Evolutionary conservation across 805 yeast species (phyloP), one percentile per base, ranked within the genome.

Genomic region (Saccharomyces paradoxus): DNA sequence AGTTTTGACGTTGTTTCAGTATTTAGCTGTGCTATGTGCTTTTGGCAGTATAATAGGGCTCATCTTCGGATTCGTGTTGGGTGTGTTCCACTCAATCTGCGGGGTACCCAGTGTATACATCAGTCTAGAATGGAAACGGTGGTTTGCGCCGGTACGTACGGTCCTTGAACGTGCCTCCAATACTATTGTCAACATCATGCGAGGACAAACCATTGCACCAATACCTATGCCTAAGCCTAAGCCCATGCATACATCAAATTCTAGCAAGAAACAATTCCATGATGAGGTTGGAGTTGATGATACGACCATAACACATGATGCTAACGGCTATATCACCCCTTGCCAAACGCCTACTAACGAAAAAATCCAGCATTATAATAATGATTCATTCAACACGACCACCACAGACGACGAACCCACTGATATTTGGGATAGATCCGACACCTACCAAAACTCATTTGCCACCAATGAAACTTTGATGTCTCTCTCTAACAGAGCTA

Each of bases 31-130:
- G 6, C 48, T 64, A 10, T n/a, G 59, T 37, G 46, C 60, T 14
- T 58, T 61, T 32, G 67, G 68, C 1, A 46, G 55, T 2, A 24
- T 56, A 2, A 51, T 64, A 9, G 70, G 70, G 5, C 28, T 58
- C 5, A 46, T 55, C 4, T 58, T 57, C 41, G 70, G 70, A 4
- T 17, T 54, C 4, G 24, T 48, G 9, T 46, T 66, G 14, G 63
- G 64, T n/a, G n/a, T 57, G 12, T n/a, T 64, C 6, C 68, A 66
- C 52, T 60, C 58, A 4, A 37, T 54, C 10, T 46, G 60, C 17
- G 52, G 53, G 17, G 60, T 66, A 27, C 70, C 70, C 12, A 59
- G 58, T 41, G 53, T 60, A 4, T 61, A 59, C 46, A 50, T 65
- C 9, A 63, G 63, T 31, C 13, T 59, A 10, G 44, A 37, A 21